These are phyloP conservation scores for Apostasia shenzhenica DNA, from an alignment of 106 monocot genomes.

Conservation along the genomic window DNA sequence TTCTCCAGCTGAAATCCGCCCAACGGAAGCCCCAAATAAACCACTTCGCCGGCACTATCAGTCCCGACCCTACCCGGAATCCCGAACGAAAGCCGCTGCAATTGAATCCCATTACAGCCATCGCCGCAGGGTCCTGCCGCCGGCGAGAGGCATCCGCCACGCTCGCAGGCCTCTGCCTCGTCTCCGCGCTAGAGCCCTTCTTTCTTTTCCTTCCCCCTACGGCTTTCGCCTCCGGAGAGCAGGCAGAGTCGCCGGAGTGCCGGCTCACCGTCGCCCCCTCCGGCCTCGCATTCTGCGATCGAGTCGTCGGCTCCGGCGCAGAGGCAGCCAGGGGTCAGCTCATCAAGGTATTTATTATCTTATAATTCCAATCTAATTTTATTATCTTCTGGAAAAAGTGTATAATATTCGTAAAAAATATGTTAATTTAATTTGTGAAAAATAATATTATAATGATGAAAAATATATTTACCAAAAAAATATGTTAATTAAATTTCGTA, in stretches of 20 bases:
- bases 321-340: constrained; percentile 72
- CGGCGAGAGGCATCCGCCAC: constrained; percentile 38
- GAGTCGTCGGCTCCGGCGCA: constrained; percentile 53
- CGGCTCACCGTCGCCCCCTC: constrained; percentile 48
- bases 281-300: constrained; percentile 84
- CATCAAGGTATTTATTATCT: constrained; percentile 49
- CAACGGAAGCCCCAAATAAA: background rate
- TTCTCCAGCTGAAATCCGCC: background rate
- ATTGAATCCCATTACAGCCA: background rate
- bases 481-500: no score
- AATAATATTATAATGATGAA: background rate
- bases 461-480: no score
- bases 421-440: background rate
- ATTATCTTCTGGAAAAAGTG: background rate
- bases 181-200: background rate
- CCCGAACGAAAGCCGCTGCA: constrained; percentile 5
- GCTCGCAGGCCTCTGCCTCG: constrained; percentile 19
- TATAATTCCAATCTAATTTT: no score
- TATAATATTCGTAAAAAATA: background rate
- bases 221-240: constrained; percentile 4
- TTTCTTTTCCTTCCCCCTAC: constrained; percentile 7
- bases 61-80: background rate
- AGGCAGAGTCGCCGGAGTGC: constrained; percentile 17
- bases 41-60: background rate
- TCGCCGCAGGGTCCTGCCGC: constrained; percentile 1